Percentiles rank a stretch among this genome's conserved stretches.
These are phyloP conservation scores for Thymus mandschuricus DNA, from an alignment of 257 asterid genomes.

Conservation along the genomic window DNA sequence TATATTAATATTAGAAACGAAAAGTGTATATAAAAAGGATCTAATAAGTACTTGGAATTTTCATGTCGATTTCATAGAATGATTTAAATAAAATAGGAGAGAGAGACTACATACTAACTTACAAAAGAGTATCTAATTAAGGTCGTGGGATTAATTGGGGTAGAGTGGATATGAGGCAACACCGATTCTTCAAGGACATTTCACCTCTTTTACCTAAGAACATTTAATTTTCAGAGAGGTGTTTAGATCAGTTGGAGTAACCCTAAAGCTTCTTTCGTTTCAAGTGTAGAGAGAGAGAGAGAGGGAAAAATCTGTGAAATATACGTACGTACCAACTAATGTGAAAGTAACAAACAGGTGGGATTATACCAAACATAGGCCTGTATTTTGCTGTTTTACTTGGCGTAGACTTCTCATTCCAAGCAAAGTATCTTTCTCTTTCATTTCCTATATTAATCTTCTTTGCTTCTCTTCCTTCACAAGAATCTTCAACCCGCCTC, in stretches of 20 bases:
- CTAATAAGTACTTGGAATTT: neutral
- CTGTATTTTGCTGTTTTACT: slow-evolving; percentile 34
- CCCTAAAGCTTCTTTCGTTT: slow-evolving; percentile 44
- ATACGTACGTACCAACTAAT: slow-evolving; percentile 52
- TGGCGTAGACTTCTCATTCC: slow-evolving; percentile 37
- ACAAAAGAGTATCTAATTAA: neutral
- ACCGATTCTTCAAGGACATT: slow-evolving; percentile 55
- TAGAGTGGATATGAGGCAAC: slow-evolving; percentile 67
- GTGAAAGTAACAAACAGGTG: slow-evolving; percentile 51
- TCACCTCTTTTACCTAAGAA: slow-evolving; percentile 55
- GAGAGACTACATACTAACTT: neutral
- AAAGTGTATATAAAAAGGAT: neutral
- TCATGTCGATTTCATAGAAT: neutral
- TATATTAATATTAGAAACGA: too few relatives aligned
- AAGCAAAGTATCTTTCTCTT: slow-evolving; percentile 41
- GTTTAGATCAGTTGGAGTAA: slow-evolving; percentile 46
- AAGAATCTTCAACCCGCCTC: neutral
- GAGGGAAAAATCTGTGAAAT: neutral
- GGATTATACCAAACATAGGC: slow-evolving; percentile 31
- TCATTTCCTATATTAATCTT: slow-evolving; percentile 20
- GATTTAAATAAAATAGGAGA: slow-evolving; percentile 4
- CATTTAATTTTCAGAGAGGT: neutral
- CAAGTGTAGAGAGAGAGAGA: neutral
- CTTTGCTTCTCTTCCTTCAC: neutral
- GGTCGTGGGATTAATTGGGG: slow-evolving; percentile 17